Evolutionary conservation across 257 asterid species (phyloP).

Genomic region (Plectranthus barbatus): DNA sequence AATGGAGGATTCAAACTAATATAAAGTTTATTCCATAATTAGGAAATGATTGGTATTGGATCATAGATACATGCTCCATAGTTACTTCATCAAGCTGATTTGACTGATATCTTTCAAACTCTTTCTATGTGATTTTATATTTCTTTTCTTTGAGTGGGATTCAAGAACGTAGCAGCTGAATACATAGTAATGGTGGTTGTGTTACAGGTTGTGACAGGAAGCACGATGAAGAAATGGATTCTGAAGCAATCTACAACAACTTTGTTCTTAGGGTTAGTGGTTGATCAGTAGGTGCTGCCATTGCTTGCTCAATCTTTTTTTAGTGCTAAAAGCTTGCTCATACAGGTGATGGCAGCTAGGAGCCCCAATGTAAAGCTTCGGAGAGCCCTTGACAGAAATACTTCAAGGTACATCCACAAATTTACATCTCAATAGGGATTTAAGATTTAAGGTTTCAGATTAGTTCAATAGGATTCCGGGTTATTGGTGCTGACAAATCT

Average conservation of each 20-base stretch:
- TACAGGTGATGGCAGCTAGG: conserved; percentile 96
- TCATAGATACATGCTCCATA: too few relatives aligned
- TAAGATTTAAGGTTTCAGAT: too few relatives aligned
- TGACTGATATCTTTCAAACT: not conserved
- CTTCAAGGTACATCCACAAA: conserved; percentile 43
- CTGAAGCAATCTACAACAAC: conserved; percentile 68
- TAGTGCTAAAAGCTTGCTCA: not conserved
- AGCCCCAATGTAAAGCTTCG: conserved; percentile 79
- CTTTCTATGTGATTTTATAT: too few relatives aligned
- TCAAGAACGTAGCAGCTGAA: too few relatives aligned
- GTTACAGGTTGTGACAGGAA: conserved; percentile 82
- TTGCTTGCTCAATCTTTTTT: not conserved
- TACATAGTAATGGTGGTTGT: not conserved
- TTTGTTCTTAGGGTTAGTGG: conserved; percentile 84
- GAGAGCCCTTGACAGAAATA: conserved; percentile 55
- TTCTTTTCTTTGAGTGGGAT: not conserved
- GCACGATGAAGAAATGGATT: conserved; percentile 91
- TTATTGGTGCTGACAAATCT: too few relatives aligned
- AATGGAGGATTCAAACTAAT: too few relatives aligned
- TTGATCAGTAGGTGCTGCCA: not conserved
- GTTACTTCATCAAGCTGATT: not conserved
- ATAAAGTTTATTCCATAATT: not conserved
- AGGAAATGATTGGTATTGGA: not conserved
- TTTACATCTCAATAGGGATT: too few relatives aligned
- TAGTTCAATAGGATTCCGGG: too few relatives aligned